Conservation (phyloP, 2,329 filamentous ascomycete genomes). For the Albifimbria verrucaria region DNA sequence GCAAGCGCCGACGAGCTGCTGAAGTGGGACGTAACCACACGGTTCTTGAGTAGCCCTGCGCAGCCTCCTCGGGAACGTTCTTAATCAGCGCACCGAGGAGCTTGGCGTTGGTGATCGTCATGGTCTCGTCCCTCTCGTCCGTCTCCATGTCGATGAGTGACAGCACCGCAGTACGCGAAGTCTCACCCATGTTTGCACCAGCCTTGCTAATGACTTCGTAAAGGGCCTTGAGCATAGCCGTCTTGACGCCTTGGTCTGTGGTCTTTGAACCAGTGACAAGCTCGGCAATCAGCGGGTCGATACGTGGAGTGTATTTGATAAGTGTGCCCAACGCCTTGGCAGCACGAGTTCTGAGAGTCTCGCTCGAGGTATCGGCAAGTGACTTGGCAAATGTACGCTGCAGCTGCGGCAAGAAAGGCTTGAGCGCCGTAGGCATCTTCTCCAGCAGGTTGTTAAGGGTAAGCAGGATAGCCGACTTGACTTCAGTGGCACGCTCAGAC, state of each 20-base stretch:
- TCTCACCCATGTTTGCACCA: slow-evolving; percentile 89
- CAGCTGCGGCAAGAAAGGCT: slow-evolving; percentile 94
- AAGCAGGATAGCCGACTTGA: slow-evolving; percentile 90
- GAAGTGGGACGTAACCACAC: slow-evolving; percentile 74
- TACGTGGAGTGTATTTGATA: slow-evolving; percentile 91
- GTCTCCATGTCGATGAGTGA: slow-evolving; percentile 82
- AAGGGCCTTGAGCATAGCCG: slow-evolving; percentile 93
- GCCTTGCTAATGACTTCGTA: slow-evolving; percentile 97
- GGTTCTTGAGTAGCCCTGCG: slow-evolving; percentile 60
- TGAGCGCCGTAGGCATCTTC: slow-evolving; percentile 93
- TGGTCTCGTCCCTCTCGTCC: slow-evolving; percentile 70
- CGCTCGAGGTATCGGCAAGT: slow-evolving; percentile 87
- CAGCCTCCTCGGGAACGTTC: slow-evolving; percentile 72
- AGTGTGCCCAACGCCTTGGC: slow-evolving; percentile 92
- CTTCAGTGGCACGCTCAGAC: slow-evolving; percentile 91
- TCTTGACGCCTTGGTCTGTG: slow-evolving; percentile 76
- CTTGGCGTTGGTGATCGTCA: slow-evolving; percentile 87
- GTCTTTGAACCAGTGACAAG: slow-evolving; percentile 96
- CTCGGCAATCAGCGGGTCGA: slow-evolving; percentile 90
- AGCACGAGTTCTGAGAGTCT: slow-evolving; percentile 79
- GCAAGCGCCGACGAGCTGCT: slow-evolving; percentile 78
- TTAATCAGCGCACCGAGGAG: slow-evolving; percentile 87
- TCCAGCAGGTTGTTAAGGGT: slow-evolving; percentile 93
- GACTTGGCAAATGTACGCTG: slow-evolving; percentile 97
- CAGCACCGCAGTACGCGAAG: slow-evolving; percentile 81